These are phyloP conservation scores for Aureobasidium subglaciale DNA, from an alignment of 2,329 filamentous ascomycete species.

Conservation along the genomic window DNA sequence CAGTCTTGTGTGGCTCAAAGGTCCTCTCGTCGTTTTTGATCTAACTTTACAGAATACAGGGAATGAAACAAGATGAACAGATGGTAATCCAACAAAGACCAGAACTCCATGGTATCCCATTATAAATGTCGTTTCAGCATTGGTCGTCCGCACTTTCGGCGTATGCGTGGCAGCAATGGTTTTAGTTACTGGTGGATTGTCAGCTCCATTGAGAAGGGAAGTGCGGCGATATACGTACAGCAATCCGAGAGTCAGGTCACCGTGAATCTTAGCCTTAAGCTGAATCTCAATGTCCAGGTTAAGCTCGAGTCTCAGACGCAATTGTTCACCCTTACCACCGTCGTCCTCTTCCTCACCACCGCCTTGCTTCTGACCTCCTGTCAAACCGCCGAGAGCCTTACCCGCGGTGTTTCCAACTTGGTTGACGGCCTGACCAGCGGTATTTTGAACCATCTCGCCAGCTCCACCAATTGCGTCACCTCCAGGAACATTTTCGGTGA, in stretches of 20 bases:
- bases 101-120: conserved; percentile 13
- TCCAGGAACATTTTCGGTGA: conserved; percentile 48
- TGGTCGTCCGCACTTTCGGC: neutral
- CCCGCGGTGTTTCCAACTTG: conserved; percentile 39
- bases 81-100: conserved; percentile 12
- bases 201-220: neutral
- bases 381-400: conserved; percentile 42
- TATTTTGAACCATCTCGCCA: conserved; percentile 50
- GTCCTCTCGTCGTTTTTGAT: neutral
- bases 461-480: conserved; percentile 47
- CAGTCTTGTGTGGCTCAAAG: neutral
- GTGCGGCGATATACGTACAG: conserved; percentile 35
- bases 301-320: conserved; percentile 51
- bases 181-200: conserved; percentile 16
- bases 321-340: conserved; percentile 40
- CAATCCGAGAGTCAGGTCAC: conserved; percentile 53
- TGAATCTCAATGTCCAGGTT: conserved; percentile 58
- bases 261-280: conserved; percentile 58
- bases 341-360: conserved; percentile 28
- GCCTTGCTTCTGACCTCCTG: conserved; percentile 30
- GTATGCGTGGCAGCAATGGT: neutral
- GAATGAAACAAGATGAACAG: conserved; percentile 2
- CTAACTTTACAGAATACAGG: neutral
- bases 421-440: conserved; percentile 41
- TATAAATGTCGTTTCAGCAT: conserved; percentile 15